Conservation (phyloP, 805 yeast genomes). For the Lipomyces yamadae region DNA sequence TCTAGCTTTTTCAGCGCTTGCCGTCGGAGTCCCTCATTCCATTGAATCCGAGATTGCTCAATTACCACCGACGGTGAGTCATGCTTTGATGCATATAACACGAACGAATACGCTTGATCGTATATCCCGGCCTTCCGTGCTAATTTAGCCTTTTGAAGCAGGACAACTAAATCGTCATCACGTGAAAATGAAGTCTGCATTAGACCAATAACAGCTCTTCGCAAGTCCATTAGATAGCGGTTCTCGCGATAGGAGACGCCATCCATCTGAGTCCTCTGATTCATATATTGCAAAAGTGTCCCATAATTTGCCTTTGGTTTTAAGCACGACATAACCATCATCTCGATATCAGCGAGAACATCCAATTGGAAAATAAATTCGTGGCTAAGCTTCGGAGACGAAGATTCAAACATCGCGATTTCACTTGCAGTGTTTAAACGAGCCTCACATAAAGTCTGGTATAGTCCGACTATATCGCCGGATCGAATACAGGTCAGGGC, state of each 20-base stretch:
- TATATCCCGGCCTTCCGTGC: slow-evolving; percentile 71
- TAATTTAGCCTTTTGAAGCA: slow-evolving; percentile 63
- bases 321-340: slow-evolving; percentile 43
- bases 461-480: slow-evolving; percentile 47
- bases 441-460: slow-evolving; percentile 55
- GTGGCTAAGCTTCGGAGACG: slow-evolving; percentile 58
- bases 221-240: slow-evolving; percentile 62
- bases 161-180: slow-evolving; percentile 50
- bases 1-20: slow-evolving; percentile 61
- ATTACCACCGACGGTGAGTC: slow-evolving; percentile 45
- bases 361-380: slow-evolving; percentile 60
- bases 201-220: slow-evolving; percentile 55
- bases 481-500: slow-evolving; percentile 56
- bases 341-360: slow-evolving; percentile 62
- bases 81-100: slow-evolving; percentile 59
- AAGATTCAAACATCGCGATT: slow-evolving; percentile 54
- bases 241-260: slow-evolving; percentile 65
- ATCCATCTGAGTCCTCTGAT: slow-evolving; percentile 41
- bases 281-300: slow-evolving; percentile 31
- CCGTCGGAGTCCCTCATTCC: slow-evolving; percentile 88
- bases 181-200: slow-evolving; percentile 30
- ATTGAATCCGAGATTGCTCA: slow-evolving; percentile 79
- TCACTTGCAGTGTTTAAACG: slow-evolving; percentile 64
- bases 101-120: slow-evolving; percentile 72
- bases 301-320: slow-evolving; percentile 27